phyloP scores from a whole-genome alignment of 345 rosid species.

The Ceriops tagal region DNA sequence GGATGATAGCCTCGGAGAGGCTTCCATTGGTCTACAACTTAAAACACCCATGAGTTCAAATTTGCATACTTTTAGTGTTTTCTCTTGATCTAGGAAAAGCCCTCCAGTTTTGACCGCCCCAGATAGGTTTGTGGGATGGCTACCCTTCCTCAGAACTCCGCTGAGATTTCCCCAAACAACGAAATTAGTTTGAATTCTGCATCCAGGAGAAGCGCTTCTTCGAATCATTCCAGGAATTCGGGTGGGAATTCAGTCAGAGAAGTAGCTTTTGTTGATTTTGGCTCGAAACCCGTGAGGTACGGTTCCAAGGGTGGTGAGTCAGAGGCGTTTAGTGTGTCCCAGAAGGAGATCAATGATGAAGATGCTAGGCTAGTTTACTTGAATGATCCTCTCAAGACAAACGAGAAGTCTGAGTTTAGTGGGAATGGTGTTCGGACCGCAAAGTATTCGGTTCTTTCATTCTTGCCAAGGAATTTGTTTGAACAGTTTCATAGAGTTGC shows the following conservation, averaged over 20 bases:
- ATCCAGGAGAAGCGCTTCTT: conserved; percentile 56
- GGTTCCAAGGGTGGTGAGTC: conserved; percentile 64
- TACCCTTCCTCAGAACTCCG: conserved; percentile 13
- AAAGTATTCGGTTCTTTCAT: conserved; percentile 67
- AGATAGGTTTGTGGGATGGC: conserved; percentile 35
- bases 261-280: conserved; percentile 42
- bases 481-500: conserved; percentile 96
- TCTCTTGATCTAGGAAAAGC: conserved; percentile 10
- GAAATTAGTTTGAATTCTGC: conserved; percentile 41
- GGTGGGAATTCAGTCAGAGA: conserved; percentile 48
- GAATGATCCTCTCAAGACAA: conserved; percentile 59
- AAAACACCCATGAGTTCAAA: conserved; percentile 4
- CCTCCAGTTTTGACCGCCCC: conserved; percentile 7
- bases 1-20: conserved; percentile 25
- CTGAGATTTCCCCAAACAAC: conserved; percentile 28
- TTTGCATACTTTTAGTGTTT: background rate
- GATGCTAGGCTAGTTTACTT: conserved; percentile 73
- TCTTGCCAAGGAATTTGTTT: conserved; percentile 78
- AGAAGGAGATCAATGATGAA: conserved; percentile 73
- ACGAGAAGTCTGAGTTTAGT: conserved; percentile 60
- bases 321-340: conserved; percentile 55
- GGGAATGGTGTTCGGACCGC: conserved; percentile 65
- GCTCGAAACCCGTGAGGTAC: conserved; percentile 50
- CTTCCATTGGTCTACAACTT: conserved; percentile 12
- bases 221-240: conserved; percentile 44